Evolutionary conservation across 805 yeast species (phyloP), one percentile per base, ranked within the genome.

Genomic region (Monosporozyma yasuniensis): DNA sequence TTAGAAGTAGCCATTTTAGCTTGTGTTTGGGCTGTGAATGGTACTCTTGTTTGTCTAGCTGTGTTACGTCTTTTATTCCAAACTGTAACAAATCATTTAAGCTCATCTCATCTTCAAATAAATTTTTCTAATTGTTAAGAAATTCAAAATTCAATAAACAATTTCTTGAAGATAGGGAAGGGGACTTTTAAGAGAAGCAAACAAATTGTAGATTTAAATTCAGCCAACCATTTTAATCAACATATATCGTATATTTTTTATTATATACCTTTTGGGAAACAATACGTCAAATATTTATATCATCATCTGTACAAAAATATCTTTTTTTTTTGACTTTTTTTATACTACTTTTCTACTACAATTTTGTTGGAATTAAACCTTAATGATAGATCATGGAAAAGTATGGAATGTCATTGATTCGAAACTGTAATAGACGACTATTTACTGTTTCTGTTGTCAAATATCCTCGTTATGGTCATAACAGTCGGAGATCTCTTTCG

Each of bases 1-100:
- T 61, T 62, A 2, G 52, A 46, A 2, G 59, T 57, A 16, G 58
- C 63, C 65, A 61, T 61, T 12, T 11, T 43, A 2, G 9, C 4
- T 8, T 14, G 3, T 11, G 3, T 18, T 4, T 19, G 22, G 39
- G 6, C 39, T 18, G 10, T 35, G 2, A 2, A 18, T 18, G 39
- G 21, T 18, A 16, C 21, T 18, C 10, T 16, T 18, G 23, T 19
- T 19, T 3, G 21, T 16, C 11, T 16, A 35, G 11, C 16, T 8
- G 10, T 3, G 10, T 18, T 4, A 6, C 18, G 18, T 19, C n/a
- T 32, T n/a, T 14, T 3, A 12, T 12, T 5, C 6, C 3, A 12
- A 14, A 32, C 35, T 12, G 39, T 8, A 35, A 9, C 39, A 35
- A 35, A 35, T 35, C 39, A 35, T 16, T 16, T 35, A 9, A 35